Evolutionary conservation across 306 rosid genomes (phyloP).

Genomic region (Vigna mungo): DNA sequence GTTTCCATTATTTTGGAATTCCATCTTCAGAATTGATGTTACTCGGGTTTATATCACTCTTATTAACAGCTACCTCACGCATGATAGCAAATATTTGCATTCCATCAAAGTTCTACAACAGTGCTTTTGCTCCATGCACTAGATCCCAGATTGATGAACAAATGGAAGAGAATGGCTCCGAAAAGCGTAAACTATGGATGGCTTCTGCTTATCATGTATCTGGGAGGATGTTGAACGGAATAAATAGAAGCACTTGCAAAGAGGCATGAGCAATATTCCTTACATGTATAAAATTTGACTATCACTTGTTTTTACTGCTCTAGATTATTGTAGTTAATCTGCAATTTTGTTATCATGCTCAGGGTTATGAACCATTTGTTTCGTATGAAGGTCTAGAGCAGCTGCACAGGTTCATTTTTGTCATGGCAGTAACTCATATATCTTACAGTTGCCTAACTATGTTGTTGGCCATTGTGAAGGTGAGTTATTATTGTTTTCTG

Average conservation of each 20-base stretch:
- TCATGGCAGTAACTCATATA: constrained; percentile 95
- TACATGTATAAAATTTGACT: constrained; percentile 28
- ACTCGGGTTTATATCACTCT: constrained; percentile 97
- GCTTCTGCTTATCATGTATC: constrained; percentile 55
- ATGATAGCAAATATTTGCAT: constrained; percentile 85
- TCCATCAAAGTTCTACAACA: constrained; percentile 81
- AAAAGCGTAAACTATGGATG: constrained; percentile 67
- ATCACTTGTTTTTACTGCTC: constrained; percentile 31
- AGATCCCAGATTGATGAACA: constrained; percentile 75
- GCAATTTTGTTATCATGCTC: constrained; percentile 41
- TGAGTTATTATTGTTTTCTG: constrained; percentile 40
- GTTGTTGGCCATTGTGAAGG: constrained; percentile 98
- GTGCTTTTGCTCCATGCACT: constrained; percentile 84
- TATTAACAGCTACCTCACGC: constrained; percentile 93
- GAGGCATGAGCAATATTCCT: constrained; percentile 57
- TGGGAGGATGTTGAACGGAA: constrained; percentile 68
- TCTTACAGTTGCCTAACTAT: constrained; percentile 97
- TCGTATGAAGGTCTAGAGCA: constrained; percentile 97
- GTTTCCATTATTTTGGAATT: constrained; percentile 38
- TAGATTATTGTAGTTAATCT: constrained; percentile 36
- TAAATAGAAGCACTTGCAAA: constrained; percentile 66
- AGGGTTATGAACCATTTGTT: constrained; percentile 96
- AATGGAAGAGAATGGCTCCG: constrained; percentile 54
- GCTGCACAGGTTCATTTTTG: constrained; percentile 96
- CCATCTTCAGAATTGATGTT: constrained; percentile 89